These are phyloP conservation scores for Arthrobotrys sinensis DNA, from an alignment of 2,329 filamentous ascomycete species.

Conservation along the genomic window DNA sequence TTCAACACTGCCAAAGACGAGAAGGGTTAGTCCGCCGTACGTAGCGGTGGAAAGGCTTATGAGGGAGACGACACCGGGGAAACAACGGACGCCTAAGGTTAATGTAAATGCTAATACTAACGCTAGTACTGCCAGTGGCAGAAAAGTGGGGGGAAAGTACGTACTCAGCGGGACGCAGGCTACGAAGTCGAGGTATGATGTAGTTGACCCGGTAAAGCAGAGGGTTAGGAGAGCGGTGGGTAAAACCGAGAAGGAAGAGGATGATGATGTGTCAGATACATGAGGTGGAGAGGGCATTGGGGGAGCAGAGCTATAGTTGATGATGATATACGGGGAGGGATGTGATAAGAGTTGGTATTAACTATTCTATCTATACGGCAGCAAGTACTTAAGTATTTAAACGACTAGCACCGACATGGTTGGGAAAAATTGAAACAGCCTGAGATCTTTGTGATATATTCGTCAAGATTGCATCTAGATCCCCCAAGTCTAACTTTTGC, in stretches of 20 bases:
- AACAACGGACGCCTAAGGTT: not conserved
- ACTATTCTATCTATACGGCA: no score
- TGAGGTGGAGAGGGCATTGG: not conserved
- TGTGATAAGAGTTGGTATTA: no score
- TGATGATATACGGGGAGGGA: no score
- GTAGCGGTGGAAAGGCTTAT: not conserved
- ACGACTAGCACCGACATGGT: no score
- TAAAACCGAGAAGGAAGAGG: not conserved
- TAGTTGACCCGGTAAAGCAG: not conserved
- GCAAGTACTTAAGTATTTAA: no score
- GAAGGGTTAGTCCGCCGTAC: not conserved
- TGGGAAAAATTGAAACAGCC: no score
- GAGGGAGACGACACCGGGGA: conserved; percentile 7
- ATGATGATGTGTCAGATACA: not conserved
- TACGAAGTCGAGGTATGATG: not conserved
- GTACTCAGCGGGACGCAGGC: not conserved
- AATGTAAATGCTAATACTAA: no score
- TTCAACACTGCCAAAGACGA: not conserved
- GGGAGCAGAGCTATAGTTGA: not conserved
- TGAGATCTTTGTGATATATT: no score
- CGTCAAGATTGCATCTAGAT: no score
- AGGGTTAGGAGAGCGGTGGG: not conserved
- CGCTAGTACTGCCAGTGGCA: not conserved
- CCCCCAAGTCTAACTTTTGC: no score
- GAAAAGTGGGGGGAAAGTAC: not conserved